These are phyloP conservation scores for Pseudogymnoascus sp. DNA, from an alignment of 2,329 filamentous ascomycete genomes.

Conservation along the genomic window DNA sequence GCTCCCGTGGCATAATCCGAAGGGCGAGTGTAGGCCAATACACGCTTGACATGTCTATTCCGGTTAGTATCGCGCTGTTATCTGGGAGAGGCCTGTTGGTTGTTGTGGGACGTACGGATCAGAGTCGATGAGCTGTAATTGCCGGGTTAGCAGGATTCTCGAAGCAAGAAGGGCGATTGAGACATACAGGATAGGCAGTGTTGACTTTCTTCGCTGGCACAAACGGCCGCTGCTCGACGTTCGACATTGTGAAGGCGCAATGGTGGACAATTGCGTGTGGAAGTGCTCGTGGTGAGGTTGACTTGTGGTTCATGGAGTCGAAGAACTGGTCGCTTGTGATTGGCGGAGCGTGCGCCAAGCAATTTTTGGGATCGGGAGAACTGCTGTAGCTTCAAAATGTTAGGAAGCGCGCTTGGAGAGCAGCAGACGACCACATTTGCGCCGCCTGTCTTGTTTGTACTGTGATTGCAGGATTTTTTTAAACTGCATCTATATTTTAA, in stretches of 20 bases:
- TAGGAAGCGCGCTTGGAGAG: constrained; percentile 1
- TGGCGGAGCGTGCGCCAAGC: constrained; percentile 7
- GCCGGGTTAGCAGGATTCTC: constrained; percentile 23
- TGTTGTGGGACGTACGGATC: constrained; percentile 67
- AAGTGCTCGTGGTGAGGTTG: background rate
- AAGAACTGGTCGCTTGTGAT: constrained; percentile 8
- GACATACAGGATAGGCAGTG: constrained; percentile 78
- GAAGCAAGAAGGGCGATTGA: constrained; percentile 11
- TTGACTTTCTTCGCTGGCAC: constrained; percentile 70
- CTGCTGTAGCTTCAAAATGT: constrained; percentile 9
- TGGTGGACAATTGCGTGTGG: constrained; percentile 14
- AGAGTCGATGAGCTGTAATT: constrained; percentile 85
- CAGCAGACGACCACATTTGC: background rate
- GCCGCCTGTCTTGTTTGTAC: background rate
- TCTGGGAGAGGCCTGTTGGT: background rate
- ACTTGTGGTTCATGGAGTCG: constrained; percentile 9
- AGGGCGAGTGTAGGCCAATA: constrained; percentile 74
- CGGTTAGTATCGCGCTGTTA: constrained; percentile 23
- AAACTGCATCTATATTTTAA: background rate
- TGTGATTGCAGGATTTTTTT: background rate
- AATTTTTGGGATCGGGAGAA: constrained; percentile 7
- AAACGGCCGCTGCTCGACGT: constrained; percentile 36
- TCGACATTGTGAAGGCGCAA: constrained; percentile 27
- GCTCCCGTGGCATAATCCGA: constrained; percentile 72
- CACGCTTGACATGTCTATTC: constrained; percentile 77